Base-by-base conservation (phyloP, 2,329 filamentous ascomycete genomes). In the Stachybotrys chlorohalonatus region DNA sequence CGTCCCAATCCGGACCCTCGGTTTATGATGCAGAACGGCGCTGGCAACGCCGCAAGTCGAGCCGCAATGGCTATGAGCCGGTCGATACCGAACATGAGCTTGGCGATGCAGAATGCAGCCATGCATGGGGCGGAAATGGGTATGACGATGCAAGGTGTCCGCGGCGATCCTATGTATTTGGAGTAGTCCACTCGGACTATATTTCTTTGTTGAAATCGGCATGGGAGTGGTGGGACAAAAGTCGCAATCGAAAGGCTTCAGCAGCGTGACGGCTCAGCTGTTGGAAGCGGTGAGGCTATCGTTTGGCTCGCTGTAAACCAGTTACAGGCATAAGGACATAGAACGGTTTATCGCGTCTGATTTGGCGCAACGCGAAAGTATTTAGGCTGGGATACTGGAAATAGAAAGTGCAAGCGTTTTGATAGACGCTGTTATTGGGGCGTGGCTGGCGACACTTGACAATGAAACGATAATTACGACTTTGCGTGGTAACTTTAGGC, bases 91-190 rank as follows among this genome's bases (percentile, higher is more conserved):
- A 75, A 73, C 62, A 73, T 77, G 67, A 73, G 71, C 54, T 67
- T 72, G 57, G 64, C 70, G 1, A 70, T 77, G 65, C 72, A 72
- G 54, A 66, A 64, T 9, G 70, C 63, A 56, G 60, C 63, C n/a
- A 63, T 73, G 63, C 74, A 75, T 55, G 68, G 68, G 48, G 67
- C 66, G 13, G 75, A 78, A 48, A 73, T 79, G 64, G 65, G 68
- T 56, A 69, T 78, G 63, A 67, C 70, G 11, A 76, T 78, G 66
- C 72, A 75, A 55, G 71, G 73, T 36, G 70, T 77, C 42, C 70
- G 73, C 50, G 68, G 70, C 47, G 77, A 80, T 54, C 68, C 72
- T 46, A 79, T 82, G 75, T 81, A 77, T 62, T 75, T 80, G 72
- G 76, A 79, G 59, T 79, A 67, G 52, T 13, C 9, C 46, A 9